Evolutionary conservation across 2,329 filamentous ascomycete genomes (phyloP), one percentile per base, ranked within the genome.

Genomic region (Simplicillium aogashimaense): DNA sequence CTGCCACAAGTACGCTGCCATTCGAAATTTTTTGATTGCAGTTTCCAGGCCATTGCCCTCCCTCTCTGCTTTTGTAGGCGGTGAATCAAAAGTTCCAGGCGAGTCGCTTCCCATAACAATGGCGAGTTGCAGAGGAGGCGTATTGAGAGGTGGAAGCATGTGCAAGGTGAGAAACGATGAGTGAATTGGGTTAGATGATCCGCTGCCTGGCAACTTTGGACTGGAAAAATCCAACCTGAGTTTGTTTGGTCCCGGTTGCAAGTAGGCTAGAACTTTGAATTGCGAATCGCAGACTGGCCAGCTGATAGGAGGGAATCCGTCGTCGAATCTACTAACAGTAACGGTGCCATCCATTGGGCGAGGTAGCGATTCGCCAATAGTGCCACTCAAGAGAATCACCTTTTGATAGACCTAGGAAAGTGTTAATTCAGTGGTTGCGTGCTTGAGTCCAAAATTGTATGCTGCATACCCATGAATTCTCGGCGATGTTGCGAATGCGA

Each of bases 1-100:
- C 58, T 98, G 92, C 89, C 92, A 97, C 12, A 97, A 70, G 57
- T 97, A 95, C 17, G 87, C 90, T 14, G 88, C 83, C 84, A 94
- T 95, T 47, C 89, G 78, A 57, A 92, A 95, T 58, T 98, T 98
- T 53, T 77, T 78, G 38, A 94, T 73, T 0, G 92, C 92, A 7
- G 77, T 78, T 10, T 89, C 81, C 29, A 97, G 57, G 2, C 74
- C 75, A 59, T 95, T 94, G 14, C 86, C 89, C 67, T 94, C 89
- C 49, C 74, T 79, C 58, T 85, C 78, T 41, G 76, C 67, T 37
- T 85, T 76, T 40, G 86, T 78, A 1, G 87, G 88, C 13, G 81
- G 74, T 4, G 86, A 81, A 63, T 97, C 89, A 52, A 84, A 95
- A 2, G 82, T 90, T 31, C 75, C 85, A 0, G 84, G 79, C 0